Base-by-base conservation (phyloP, 2,329 filamentous ascomycete species). In the Arthroderma sp. region DNA sequence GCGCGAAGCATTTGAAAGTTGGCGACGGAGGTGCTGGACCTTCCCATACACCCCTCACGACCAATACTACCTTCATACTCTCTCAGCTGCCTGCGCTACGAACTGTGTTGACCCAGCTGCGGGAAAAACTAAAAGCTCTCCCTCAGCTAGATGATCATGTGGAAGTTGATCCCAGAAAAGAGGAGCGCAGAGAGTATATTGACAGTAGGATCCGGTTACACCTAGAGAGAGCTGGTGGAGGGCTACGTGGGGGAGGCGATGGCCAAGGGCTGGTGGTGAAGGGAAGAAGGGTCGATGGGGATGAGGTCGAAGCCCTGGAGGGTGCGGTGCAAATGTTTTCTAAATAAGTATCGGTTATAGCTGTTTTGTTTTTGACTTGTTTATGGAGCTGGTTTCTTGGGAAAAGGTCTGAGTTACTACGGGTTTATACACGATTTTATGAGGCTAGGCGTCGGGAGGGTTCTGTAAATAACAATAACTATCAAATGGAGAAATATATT, bases 1-100 rank as follows among this genome's bases (percentile, higher is more conserved):
- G 68, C 10, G 70, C 71, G 2, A 63, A 65, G 42, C 57, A 63
- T 34, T 59, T 75, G 36, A 68, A 68, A 15, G 60, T 75, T 47
- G 63, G 64, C 5, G 56, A 61, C 50, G 58, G 55, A 46, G 57
- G 51, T 46, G 64, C 55, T 37, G 63, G 53, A 47, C 54, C 52
- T 8, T 57, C 54, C 61, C 58, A 58, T 42, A 64, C 56, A 29
- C 61, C 57, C 37, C 57, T 65, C 47, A 70, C 65, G 49, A 71
- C 65, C 43, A 69, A 66, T 45, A 70, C 73, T 9, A 71, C 68
- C 29, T 94, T 95, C 61, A 80, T 85, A 0, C 72, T 93, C 15
- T 83, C 82, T 2, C 89, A 96, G 59, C 70, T 95, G 15, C 85
- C 86, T 29, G 78, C 85, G 0, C 70, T 98, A 38, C 79, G 84